Evolutionary conservation across 2,329 filamentous ascomycete genomes (phyloP), one percentile per base, ranked within the genome.

Genomic region (Orbilia javanica): DNA sequence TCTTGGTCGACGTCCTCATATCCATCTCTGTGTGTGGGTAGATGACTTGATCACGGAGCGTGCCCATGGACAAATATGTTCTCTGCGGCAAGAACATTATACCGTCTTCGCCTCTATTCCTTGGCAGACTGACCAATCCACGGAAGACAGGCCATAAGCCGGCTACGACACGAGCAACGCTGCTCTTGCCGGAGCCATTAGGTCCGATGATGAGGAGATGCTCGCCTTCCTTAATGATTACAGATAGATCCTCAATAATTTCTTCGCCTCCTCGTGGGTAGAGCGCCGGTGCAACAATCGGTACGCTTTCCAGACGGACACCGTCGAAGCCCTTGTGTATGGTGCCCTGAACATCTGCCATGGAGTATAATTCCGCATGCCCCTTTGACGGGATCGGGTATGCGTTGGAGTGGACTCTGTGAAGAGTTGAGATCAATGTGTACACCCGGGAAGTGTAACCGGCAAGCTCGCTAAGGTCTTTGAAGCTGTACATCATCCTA

Each of bases 401-500:
- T 1, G 94, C 92, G 82, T 94, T 89, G 62, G 96, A 94, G 82
- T 99, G 94, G 0, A 96, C 94, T 34, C 96, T 90, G 83, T 99
- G 96, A 27, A 99, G 88, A 0, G 96, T 97, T 52, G 94, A 95
- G 82, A 99, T 96, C 46, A 99, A 88, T 10, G 94, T 96, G 85
- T 97, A 99, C 11, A 99, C 94, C 52, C 96, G 90, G 74, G 93
- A 97, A 0, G 96, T 99, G 85, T 98, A 96, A 22, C 96, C 96
- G 4, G 96, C 96, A 36, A 99, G 87, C 83, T 99, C 96, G 0
- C 94, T 94, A 39, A 99, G 89, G 83, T 99, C 96, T 63, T 99
- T 99, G 87, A 99, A 97, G 79, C 93, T 96, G 86, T 99, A 99
- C 96, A 99, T 99, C 93, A 99, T 97, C 55, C 96, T 89, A 27